A percentile compares a stretch with the other conserved stretches of the same genome.
Evolutionary conservation across 129 eudicot genomes (phyloP).

Genomic region (Lactuca saligna): DNA sequence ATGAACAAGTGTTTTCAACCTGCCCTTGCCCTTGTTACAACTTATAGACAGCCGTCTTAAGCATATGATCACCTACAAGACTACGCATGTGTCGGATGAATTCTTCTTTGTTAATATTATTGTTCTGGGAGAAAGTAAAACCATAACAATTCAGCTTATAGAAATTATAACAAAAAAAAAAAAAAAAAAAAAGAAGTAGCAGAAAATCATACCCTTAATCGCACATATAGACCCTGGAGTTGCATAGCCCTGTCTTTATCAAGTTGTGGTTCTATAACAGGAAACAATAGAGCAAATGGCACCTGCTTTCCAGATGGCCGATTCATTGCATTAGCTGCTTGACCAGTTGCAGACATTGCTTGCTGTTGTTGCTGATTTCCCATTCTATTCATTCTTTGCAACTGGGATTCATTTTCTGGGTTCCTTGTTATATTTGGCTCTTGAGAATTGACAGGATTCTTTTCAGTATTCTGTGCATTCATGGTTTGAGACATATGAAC

Average conservation of each 20-base stretch:
- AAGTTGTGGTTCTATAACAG: conserved; percentile 78
- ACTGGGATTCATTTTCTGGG: conserved; percentile 38
- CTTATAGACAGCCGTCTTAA: conserved; percentile 70
- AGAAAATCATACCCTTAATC: conserved; percentile 54
- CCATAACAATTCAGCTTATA: not conserved
- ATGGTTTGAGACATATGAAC: conserved; percentile 39
- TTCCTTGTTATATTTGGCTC: conserved; percentile 36
- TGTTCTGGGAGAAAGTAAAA: conserved; percentile 61
- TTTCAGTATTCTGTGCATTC: conserved; percentile 42
- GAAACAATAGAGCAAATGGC: conserved; percentile 74
- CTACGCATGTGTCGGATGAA: conserved; percentile 72
- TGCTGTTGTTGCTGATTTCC: conserved; percentile 36
- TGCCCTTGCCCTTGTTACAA: conserved; percentile 75
- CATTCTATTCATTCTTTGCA: conserved; percentile 43
- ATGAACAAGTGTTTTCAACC: conserved; percentile 34
- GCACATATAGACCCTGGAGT: conserved; percentile 58
- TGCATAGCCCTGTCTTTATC: conserved; percentile 88
- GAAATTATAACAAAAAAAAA: not conserved
- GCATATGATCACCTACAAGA: conserved; percentile 93
- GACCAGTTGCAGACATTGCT: conserved; percentile 36
- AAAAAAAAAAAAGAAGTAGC: not conserved
- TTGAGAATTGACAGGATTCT: conserved; percentile 35
- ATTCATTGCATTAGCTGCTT: conserved; percentile 40
- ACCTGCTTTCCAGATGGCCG: conserved; percentile 51
- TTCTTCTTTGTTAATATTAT: conserved; percentile 64